These are phyloP conservation scores for Zygoascus meyerae DNA, from an alignment of 1,139 yeast genomes.

Conservation along the genomic window DNA sequence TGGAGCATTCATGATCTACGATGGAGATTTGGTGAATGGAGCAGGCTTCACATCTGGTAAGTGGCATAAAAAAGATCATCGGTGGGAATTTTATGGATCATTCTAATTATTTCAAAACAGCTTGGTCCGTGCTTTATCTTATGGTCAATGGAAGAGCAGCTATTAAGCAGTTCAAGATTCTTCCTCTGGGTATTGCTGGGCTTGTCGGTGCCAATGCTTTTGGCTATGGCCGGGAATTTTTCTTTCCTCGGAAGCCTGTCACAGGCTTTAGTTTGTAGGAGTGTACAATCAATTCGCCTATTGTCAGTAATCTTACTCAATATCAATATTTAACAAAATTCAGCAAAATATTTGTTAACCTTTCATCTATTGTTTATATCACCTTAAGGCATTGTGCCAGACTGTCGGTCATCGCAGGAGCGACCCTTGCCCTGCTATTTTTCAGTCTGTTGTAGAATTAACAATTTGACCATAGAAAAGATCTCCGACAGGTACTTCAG, in stretches of 20 bases:
- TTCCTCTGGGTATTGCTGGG: conserved; percentile 57
- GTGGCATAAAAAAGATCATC: conserved; percentile 11
- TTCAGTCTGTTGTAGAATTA: too few species aligned
- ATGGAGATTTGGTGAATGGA: conserved; percentile 77
- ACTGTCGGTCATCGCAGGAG: too few species aligned
- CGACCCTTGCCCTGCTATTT: too few species aligned
- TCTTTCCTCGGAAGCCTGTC: conserved; percentile 32
- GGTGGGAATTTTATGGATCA: not conserved
- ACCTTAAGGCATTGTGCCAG: too few species aligned
- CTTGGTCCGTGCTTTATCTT: conserved; percentile 78
- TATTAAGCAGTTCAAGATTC: conserved; percentile 40
- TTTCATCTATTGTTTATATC: too few species aligned
- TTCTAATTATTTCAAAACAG: conserved; percentile 27
- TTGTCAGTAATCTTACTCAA: too few species aligned
- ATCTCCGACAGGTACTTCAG: too few species aligned
- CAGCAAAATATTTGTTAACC: too few species aligned
- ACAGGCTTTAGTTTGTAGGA: conserved; percentile 3
- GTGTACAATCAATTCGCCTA: too few species aligned
- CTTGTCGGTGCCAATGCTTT: conserved; percentile 60
- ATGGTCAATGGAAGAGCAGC: conserved; percentile 68
- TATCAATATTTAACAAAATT: too few species aligned
- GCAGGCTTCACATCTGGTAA: conserved; percentile 65
- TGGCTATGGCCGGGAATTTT: conserved; percentile 65
- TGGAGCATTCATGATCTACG: conserved; percentile 74
- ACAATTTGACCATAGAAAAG: too few species aligned